Percentiles rank a stretch among this genome's conserved stretches.
Evolutionary conservation across 805 yeast genomes (phyloP).

Genomic region (Schwanniomyces polymorphus): DNA sequence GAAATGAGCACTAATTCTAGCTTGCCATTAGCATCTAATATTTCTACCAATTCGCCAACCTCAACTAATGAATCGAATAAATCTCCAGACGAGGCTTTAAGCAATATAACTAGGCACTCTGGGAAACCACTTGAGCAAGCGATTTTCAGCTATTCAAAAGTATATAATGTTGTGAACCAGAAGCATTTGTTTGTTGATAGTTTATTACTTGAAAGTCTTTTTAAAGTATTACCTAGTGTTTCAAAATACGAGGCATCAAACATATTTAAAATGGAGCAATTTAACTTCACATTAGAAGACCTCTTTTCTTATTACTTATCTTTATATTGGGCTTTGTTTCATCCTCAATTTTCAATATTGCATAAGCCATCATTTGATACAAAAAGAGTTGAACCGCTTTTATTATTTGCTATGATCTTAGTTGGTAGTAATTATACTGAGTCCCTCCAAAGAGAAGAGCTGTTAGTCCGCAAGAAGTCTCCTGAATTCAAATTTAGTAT

Average conservation of each 20-base stretch:
- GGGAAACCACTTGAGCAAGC: constrained; percentile 10
- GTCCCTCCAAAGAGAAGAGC: constrained; percentile 5
- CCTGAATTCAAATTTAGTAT: constrained; percentile 45
- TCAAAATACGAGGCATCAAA: constrained; percentile 23
- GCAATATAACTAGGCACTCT: neutral
- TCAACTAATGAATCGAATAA: constrained; percentile 20
- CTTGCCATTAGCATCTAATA: constrained; percentile 20
- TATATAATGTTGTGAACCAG: constrained; percentile 23
- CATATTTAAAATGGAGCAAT: constrained; percentile 20
- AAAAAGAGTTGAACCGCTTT: constrained; percentile 43
- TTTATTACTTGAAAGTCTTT: constrained; percentile 32
- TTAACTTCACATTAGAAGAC: constrained; percentile 23
- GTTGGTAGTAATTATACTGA: constrained; percentile 51
- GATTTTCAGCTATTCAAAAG: constrained; percentile 18
- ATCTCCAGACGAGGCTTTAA: constrained; percentile 5
- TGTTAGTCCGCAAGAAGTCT: constrained; percentile 15
- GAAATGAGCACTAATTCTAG: constrained; percentile 3
- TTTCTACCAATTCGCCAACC: constrained; percentile 33
- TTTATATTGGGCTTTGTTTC: constrained; percentile 59
- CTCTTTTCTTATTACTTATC: constrained; percentile 35
- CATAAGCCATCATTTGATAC: constrained; percentile 62
- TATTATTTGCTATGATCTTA: constrained; percentile 55
- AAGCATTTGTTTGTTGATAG: constrained; percentile 40
- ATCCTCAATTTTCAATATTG: constrained; percentile 57
- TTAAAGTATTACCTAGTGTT: constrained; percentile 27